A percentile compares a stretch with the other conserved stretches of the same genome.
Conservation (phyloP, 1,284 basidiomycete species). For the Gymnopus androsaceus region DNA sequence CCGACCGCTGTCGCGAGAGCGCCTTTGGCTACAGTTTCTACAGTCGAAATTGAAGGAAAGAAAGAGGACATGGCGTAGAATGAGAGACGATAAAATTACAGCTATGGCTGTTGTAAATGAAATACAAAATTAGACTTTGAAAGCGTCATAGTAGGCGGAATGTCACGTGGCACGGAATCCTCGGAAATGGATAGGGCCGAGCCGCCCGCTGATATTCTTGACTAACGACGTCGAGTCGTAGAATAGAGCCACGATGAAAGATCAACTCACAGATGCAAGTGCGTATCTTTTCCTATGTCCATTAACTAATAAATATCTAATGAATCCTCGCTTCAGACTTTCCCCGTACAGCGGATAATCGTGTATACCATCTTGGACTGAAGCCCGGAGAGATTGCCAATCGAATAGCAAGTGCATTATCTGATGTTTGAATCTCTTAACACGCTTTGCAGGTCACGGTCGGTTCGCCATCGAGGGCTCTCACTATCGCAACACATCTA, state of each 20-base stretch:
- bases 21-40: constrained; percentile 12
- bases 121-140: no score
- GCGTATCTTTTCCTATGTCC: constrained; percentile 24
- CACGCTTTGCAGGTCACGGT: constrained; percentile 62
- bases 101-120: no score
- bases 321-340: constrained; percentile 52
- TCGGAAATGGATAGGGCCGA: no score
- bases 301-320: background rate
- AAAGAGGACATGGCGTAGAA: constrained; percentile 10
- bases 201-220: no score
- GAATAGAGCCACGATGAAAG: constrained; percentile 51
- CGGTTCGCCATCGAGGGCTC: constrained; percentile 71
- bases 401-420: constrained; percentile 58
- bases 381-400: constrained; percentile 79
- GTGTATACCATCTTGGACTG: constrained; percentile 79
- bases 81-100: no score
- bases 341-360: constrained; percentile 67
- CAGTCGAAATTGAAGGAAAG: constrained; percentile 6
- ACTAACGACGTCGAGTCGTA: no score
- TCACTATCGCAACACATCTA: constrained; percentile 58
- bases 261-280: constrained; percentile 62
- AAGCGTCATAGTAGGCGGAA: no score
- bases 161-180: no score
- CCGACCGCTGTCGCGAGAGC: constrained; percentile 10
- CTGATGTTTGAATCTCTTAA: background rate